Evolutionary conservation across 192 early-diverging fungal genomes (phyloP).

Genomic region (Entomortierella lignicola): DNA sequence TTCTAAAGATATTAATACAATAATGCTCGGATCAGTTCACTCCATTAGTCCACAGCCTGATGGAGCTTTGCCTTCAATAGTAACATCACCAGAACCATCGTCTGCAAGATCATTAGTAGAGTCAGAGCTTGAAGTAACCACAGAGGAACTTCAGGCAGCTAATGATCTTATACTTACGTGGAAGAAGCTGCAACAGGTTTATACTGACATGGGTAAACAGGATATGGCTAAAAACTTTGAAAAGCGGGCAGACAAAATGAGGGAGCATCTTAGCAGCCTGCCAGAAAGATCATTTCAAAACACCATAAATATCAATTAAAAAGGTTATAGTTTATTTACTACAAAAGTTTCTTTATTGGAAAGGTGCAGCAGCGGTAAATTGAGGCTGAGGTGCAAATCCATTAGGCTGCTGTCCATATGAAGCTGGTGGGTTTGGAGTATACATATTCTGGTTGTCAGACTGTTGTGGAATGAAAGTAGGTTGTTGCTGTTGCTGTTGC

Average conservation of each 20-base stretch:
- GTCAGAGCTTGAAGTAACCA: background rate
- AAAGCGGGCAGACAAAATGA: constrained; percentile 30
- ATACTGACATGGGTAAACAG: constrained; percentile 39
- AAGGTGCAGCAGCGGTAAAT: constrained; percentile 16
- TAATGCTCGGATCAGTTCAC: background rate
- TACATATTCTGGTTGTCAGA: constrained; percentile 13
- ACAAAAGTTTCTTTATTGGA: constrained; percentile 10
- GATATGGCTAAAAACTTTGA: constrained; percentile 38
- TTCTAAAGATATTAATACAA: background rate
- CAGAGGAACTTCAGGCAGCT: constrained; percentile 14
- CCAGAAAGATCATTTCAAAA: background rate
- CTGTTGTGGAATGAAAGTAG: constrained; percentile 8
- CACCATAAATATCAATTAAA: no score
- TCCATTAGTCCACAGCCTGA: no score
- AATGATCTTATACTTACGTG: constrained; percentile 16
- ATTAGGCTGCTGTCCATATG: constrained; percentile 16
- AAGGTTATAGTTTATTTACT: background rate
- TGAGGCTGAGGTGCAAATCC: constrained; percentile 36
- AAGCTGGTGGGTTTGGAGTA: constrained; percentile 3
- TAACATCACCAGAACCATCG: background rate
- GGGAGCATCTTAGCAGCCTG: background rate
- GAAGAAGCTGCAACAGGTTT: constrained; percentile 24
- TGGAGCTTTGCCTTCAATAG: no score
- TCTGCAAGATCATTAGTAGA: no score
- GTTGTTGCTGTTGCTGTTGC: constrained; percentile 35